A percentile compares a stretch with the other conserved stretches of the same genome.
phyloP scores from a whole-genome alignment of 2,329 filamentous ascomycete species.

The Amauroascus niger region DNA sequence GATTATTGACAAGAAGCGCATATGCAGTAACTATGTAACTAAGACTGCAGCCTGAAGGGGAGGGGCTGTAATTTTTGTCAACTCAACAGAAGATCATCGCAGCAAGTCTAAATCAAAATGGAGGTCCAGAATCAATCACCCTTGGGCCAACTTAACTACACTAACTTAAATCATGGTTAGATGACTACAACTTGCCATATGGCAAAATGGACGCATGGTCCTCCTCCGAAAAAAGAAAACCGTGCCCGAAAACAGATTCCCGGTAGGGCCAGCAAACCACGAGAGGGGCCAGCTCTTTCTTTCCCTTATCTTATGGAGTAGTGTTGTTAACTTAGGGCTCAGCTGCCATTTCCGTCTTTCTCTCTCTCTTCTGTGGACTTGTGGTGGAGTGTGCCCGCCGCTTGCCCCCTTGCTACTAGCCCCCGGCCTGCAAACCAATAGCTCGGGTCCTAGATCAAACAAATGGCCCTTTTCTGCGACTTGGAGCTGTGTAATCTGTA shows the following conservation, averaged over 20 bases:
- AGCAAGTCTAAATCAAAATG: neutral
- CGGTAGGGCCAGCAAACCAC: conserved; percentile 3
- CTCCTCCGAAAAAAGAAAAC: neutral
- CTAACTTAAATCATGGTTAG: no score
- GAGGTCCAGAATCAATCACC: neutral
- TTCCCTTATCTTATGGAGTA: no score
- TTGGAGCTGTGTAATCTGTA: no score
- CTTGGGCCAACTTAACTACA: no score
- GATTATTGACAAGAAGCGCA: no score
- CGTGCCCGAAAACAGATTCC: neutral
- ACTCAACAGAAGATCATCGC: no score
- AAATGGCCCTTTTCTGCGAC: neutral
- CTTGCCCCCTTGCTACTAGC: neutral
- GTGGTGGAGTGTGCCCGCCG: no score
- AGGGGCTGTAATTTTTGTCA: no score
- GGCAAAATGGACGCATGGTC: neutral
- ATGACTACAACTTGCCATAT: neutral
- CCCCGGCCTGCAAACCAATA: conserved; percentile 8
- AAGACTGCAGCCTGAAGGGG: no score
- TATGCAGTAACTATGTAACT: no score
- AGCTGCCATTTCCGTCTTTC: neutral
- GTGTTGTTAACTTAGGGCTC: neutral
- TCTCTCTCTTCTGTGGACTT: no score
- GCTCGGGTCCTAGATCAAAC: conserved; percentile 10
- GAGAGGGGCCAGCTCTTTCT: neutral